Evolutionary conservation across 768 basidiomycete species (phyloP), one percentile per base, ranked within the genome.

Genomic region (Lanmaoa rubissima): DNA sequence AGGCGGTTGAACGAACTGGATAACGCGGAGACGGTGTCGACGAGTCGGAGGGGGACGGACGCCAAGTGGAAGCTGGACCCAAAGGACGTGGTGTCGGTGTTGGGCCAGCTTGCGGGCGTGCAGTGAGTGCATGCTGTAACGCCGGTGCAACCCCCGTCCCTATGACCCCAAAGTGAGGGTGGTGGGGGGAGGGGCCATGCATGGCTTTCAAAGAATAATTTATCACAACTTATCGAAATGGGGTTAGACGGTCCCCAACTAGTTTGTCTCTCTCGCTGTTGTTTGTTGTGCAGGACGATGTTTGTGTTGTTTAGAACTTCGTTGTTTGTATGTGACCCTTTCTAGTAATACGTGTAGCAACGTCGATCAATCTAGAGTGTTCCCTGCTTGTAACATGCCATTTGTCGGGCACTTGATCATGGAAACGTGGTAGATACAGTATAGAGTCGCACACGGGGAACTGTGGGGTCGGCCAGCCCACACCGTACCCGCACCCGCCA

Each of bases 1-100:
- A 79, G 85, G 61, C 74, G 90, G 64, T 65, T 93, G 74, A 89
- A 88, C 64, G 88, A 90, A 65, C 72, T 92, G 57, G 86, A 88
- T 43, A 75, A 79, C 36, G 80, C 85, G 12, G 87, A 89, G 77
- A 92, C 88, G 51, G 82, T 82, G 51, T 85, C 82, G 54, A 87
- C 86, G 46, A 83, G 86, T 60, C 79, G 79, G 48, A 86, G 80
- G 69, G 87, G 86, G n/a, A 91, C 89, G 43, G 89, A 90, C 70
- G 90, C 87, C 46, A 82, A 78, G 73, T 92, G 91, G 90, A 77
- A 75, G 58, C 57, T 83, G 40, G 69, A 73, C 12, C 70, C 72
- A 1, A 69, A 62, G 49, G 75, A 73, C 10, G 78, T 78, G 28
- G 32, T 73, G 21, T 41, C 61, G 21, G 69, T 76, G 48, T 66